Conservation (phyloP, 1,284 basidiomycete species). For the Apiotrichum laibachii region DNA sequence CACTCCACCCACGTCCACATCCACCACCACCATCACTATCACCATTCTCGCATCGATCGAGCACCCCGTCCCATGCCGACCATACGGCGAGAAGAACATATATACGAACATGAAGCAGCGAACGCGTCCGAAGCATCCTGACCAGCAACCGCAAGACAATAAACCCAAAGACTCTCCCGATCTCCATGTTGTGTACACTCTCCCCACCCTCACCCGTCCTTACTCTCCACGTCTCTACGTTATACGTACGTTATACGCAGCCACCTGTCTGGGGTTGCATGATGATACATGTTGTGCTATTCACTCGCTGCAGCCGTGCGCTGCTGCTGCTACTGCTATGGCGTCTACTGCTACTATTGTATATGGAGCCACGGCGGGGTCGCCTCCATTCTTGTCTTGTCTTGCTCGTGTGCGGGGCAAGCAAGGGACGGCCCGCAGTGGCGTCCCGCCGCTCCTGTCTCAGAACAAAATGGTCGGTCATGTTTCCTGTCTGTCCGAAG, state of each 20-base stretch:
- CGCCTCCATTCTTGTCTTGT: background rate
- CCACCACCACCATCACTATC: background rate
- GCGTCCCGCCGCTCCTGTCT: background rate
- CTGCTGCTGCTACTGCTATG: background rate
- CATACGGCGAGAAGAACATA: conserved; percentile 1
- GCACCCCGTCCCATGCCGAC: background rate
- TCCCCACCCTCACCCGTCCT: background rate
- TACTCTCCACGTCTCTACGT: background rate
- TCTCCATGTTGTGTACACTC: background rate
- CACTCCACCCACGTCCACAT: background rate
- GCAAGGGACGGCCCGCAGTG: background rate
- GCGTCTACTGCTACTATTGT: background rate
- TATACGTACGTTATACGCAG: background rate
- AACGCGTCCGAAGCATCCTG: background rate
- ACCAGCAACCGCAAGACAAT: background rate
- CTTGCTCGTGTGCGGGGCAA: background rate
- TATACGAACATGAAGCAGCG: background rate
- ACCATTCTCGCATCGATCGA: background rate
- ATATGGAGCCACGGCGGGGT: background rate
- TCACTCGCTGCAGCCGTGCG: background rate
- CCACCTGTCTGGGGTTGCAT: background rate
- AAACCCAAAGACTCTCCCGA: background rate
- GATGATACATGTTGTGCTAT: conserved; percentile 10
- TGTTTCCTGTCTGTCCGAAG: background rate
- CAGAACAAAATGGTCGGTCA: too few relatives aligned